These are phyloP conservation scores for Royoungia palumana DNA, from an alignment of 768 basidiomycete genomes.

Conservation along the genomic window DNA sequence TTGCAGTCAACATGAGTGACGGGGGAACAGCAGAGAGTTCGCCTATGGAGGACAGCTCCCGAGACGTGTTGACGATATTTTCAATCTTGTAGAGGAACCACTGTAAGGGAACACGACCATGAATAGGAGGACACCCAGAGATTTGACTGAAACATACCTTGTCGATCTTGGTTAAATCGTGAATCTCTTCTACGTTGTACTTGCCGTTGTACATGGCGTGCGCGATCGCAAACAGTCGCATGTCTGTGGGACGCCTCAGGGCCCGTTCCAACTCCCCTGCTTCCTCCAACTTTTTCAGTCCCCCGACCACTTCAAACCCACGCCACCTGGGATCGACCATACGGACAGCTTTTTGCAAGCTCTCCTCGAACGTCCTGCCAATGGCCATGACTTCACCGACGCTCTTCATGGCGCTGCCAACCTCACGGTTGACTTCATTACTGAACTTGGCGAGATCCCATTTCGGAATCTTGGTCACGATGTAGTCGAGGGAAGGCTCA, in stretches of 20 bases:
- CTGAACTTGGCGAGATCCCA: conserved; percentile 99
- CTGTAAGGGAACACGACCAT: conserved; percentile 34
- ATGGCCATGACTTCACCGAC: conserved; percentile 99
- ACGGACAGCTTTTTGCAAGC: conserved; percentile 95
- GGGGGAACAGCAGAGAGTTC: conserved; percentile 66
- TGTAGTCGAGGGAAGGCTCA: conserved; percentile 97
- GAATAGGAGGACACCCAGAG: not conserved
- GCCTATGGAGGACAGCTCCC: conserved; percentile 64
- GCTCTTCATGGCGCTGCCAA: conserved; percentile 98
- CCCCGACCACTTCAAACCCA: conserved; percentile 94
- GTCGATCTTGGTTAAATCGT: conserved; percentile 97
- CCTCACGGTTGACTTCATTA: conserved; percentile 86
- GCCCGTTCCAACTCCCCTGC: conserved; percentile 66
- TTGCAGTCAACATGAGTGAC: conserved; percentile 82
- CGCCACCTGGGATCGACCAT: conserved; percentile 96
- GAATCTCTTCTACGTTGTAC: conserved; percentile 86
- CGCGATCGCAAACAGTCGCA: conserved; percentile 94
- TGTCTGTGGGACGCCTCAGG: conserved; percentile 84
- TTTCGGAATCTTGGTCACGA: conserved; percentile 99
- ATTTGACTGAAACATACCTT: conserved; percentile 47
- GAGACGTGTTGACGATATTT: conserved; percentile 92
- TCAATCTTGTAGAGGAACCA: conserved; percentile 99
- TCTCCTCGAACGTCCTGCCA: conserved; percentile 98
- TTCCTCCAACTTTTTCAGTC: conserved; percentile 78
- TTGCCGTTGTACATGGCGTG: conserved; percentile 94